Base-by-base conservation (phyloP, 768 basidiomycete species). In the Suillus variegatus region DNA sequence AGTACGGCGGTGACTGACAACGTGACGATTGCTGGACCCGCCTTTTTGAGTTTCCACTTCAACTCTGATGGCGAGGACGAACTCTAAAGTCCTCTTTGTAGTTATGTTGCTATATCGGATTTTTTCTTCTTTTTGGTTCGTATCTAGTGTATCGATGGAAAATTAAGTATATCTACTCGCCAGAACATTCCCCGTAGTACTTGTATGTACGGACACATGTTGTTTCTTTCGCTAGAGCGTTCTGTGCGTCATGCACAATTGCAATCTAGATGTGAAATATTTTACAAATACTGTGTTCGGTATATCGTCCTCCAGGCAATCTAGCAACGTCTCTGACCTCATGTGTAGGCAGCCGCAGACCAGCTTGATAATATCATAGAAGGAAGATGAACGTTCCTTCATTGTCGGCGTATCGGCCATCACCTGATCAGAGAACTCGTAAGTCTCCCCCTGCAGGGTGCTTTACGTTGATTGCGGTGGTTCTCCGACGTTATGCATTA, bases 21-120 rank as follows among this genome's bases (percentile, higher is more conserved):
- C 38, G 79, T 76, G 69, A 82, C 77, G 60, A 65, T 82, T 35
- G 82, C 82, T 51, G 82, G 82, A 9, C 80, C 77, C 25, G 71
- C 75, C 25, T 74, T 80, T 65, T 46, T 79, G 52, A 56, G 64
- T 43, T 73, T 75, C 54, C 40, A 60, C 38, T 71, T 71, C 41
- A 64, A 65, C 22, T 69, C 79, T 76, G 47, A 74, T 64, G 63
- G 47, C 6, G 9, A 14, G 46, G 28, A 43, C 5, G 41, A 43
- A 61, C 4, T 8, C 20, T 51, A 6, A 28, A 10, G 10, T 28
- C 10, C 1, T 25, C 6, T 8, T 41, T 35, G 28, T 16, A 35
- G 12, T 51, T 35, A 1, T 6, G 49, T 22, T 61, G 14, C 18
- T 62, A 16, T 16, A 18, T 49, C 8, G 28, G 2, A 9, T 7